These are phyloP conservation scores for Saccharomycopsis selenospora DNA, from an alignment of 805 yeast species.

Conservation along the genomic window DNA sequence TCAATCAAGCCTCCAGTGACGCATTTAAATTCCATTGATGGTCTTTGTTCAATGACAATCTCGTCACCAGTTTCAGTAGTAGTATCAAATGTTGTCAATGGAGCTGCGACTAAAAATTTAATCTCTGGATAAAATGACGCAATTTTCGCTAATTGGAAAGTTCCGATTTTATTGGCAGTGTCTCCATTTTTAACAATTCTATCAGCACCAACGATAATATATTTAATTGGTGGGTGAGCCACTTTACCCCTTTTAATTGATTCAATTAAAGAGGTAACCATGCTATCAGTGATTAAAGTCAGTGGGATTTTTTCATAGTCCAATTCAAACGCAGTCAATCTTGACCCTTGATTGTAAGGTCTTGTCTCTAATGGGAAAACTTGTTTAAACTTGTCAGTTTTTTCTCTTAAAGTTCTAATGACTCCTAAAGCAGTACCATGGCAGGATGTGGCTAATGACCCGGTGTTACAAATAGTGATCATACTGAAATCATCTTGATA, in stretches of 20 bases:
- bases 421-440: slow-evolving; percentile 97
- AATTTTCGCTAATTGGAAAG: slow-evolving; percentile 76
- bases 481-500: slow-evolving; percentile 68
- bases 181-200: slow-evolving; percentile 91
- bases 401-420: slow-evolving; percentile 59
- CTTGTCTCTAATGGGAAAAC: slow-evolving; percentile 90
- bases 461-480: slow-evolving; percentile 91
- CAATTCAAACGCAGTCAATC: slow-evolving; percentile 86
- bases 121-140: slow-evolving; percentile 59
- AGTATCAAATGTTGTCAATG: slow-evolving; percentile 81
- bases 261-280: slow-evolving; percentile 70
- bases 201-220: slow-evolving; percentile 92
- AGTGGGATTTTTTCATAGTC: slow-evolving; percentile 82
- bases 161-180: slow-evolving; percentile 94
- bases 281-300: slow-evolving; percentile 82
- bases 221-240: slow-evolving; percentile 59
- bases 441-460: slow-evolving; percentile 94
- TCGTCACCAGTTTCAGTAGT: slow-evolving; percentile 59
- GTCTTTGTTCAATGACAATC: slow-evolving; percentile 84
- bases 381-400: slow-evolving; percentile 38
- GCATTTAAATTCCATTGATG: slow-evolving; percentile 67
- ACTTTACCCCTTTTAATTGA: slow-evolving; percentile 29
- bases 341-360: slow-evolving; percentile 95
- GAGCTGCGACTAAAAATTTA: slow-evolving; percentile 91
- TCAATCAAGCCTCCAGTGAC: slow-evolving; percentile 61